A percentile compares a stretch with the other conserved stretches of the same genome.
Conservation (phyloP, 2,329 filamentous ascomycete species). For the Hypoxylon sp. region DNA sequence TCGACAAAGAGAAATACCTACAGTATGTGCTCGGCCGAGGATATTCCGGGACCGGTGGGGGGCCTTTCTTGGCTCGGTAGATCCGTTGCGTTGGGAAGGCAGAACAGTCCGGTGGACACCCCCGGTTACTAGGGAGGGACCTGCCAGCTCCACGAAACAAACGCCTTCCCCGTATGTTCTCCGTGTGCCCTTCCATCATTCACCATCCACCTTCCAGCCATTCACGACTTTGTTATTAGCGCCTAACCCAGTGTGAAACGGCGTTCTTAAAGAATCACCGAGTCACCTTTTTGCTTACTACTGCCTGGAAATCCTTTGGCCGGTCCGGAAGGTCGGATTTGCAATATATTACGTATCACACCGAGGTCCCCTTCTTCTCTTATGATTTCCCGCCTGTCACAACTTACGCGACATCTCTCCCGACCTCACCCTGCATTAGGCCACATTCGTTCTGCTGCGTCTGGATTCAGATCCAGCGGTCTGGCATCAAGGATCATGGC, state of each 20-base stretch:
- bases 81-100: slow-evolving; percentile 17
- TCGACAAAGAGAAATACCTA: not conserved
- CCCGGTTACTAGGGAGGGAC: slow-evolving; percentile 1
- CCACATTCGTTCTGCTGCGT: slow-evolving; percentile 60
- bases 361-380: slow-evolving; percentile 25
- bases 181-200: slow-evolving; percentile 5
- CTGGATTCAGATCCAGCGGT: slow-evolving; percentile 50
- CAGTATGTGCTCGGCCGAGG: slow-evolving; percentile 18
- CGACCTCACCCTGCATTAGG: slow-evolving; percentile 72
- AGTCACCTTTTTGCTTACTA: slow-evolving; percentile 25
- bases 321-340: slow-evolving; percentile 6
- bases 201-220: slow-evolving; percentile 6
- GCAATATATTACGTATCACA: slow-evolving; percentile 8
- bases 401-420: slow-evolving; percentile 79
- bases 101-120: not conserved
- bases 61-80: slow-evolving; percentile 10
- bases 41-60: slow-evolving; percentile 24
- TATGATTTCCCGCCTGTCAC: slow-evolving; percentile 85
- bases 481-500: slow-evolving; percentile 59
- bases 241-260: not conserved
- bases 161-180: slow-evolving; percentile 9
- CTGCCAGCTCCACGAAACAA: not conserved
- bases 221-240: slow-evolving; percentile 10
- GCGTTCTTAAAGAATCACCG: slow-evolving; percentile 4
- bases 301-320: not conserved